Evolutionary conservation across 208 protist species (phyloP).

Genomic region (Strigomonas culicis): DNA sequence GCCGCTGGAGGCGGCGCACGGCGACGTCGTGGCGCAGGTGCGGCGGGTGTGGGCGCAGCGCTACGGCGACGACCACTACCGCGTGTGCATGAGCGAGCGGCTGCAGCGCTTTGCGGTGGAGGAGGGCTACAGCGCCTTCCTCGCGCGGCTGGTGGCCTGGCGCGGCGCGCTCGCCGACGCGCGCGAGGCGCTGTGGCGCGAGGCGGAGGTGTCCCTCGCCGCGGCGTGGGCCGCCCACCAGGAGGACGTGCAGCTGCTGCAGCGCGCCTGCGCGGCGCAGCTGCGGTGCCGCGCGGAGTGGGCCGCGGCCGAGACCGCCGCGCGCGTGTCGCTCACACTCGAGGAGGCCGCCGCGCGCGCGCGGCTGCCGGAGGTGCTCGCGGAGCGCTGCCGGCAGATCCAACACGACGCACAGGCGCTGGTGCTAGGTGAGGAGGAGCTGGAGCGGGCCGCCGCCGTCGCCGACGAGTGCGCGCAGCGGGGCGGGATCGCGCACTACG

Average conservation of each 20-base stretch:
- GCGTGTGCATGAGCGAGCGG: constrained; percentile 36
- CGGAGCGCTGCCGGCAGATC: constrained; percentile 11
- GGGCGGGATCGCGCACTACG: neutral
- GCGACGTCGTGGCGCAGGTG: constrained; percentile 27
- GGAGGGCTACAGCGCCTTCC: constrained; percentile 32
- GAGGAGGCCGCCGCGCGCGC: constrained; percentile 25
- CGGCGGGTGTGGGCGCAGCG: constrained; percentile 28
- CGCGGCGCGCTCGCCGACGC: constrained; percentile 20
- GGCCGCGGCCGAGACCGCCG: constrained; percentile 3
- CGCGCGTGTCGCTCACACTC: constrained; percentile 16
- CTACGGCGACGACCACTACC: constrained; percentile 39
- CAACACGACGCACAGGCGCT: constrained; percentile 5
- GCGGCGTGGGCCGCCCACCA: constrained; percentile 2
- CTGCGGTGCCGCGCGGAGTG: constrained; percentile 20
- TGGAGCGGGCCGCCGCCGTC: neutral
- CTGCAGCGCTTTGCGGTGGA: constrained; percentile 32
- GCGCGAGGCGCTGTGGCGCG: constrained; percentile 25
- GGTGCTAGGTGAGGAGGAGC: constrained; percentile 3
- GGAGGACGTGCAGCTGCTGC: constrained; percentile 18
- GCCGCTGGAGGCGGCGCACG: constrained; percentile 31
- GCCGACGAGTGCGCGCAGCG: constrained; percentile 8
- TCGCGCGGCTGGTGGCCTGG: constrained; percentile 24
- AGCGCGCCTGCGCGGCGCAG: constrained; percentile 25
- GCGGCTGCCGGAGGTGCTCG: neutral
- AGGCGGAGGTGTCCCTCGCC: neutral